Conservation (phyloP, 164 flowering plant genomes). For the Malania oleifera region DNA sequence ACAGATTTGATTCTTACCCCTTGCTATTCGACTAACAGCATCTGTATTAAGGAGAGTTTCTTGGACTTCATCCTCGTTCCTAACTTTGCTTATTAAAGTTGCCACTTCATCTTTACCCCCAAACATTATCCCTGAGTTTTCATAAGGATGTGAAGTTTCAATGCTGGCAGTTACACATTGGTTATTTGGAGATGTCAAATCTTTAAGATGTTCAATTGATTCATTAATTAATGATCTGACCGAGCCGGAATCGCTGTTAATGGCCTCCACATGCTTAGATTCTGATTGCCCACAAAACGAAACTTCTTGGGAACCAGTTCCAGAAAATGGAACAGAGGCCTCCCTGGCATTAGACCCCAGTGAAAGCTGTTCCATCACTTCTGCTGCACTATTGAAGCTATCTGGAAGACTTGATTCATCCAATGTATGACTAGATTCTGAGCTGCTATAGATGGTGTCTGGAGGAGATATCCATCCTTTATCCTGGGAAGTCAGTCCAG, state of each 20-base stretch:
- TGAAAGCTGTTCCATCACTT: slow-evolving; percentile 22
- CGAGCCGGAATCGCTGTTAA: slow-evolving; percentile 14
- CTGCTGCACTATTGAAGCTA: slow-evolving; percentile 26
- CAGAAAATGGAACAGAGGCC: slow-evolving; percentile 21
- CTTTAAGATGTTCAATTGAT: slow-evolving; percentile 19
- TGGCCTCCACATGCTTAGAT: slow-evolving; percentile 23
- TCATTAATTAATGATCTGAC: slow-evolving; percentile 13
- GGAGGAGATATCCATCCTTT: slow-evolving; percentile 96
- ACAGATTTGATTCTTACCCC: slow-evolving; percentile 44
- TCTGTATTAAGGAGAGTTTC: slow-evolving; percentile 30
- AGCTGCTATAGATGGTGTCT: slow-evolving; percentile 56
- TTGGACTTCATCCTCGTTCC: slow-evolving; percentile 26
- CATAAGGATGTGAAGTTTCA: slow-evolving; percentile 13
- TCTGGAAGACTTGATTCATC: slow-evolving; percentile 40
- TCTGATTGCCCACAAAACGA: slow-evolving; percentile 18
- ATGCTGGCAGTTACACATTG: slow-evolving; percentile 8
- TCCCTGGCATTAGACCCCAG: slow-evolving; percentile 17
- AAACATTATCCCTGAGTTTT: slow-evolving; percentile 17
- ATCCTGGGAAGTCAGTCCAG: slow-evolving; percentile 41
- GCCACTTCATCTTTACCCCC: slow-evolving; percentile 32
- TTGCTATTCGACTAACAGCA: slow-evolving; percentile 25
- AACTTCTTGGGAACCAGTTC: slow-evolving; percentile 20
- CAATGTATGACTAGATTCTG: slow-evolving; percentile 38
- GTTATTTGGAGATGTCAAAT: slow-evolving; percentile 14
- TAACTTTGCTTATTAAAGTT: slow-evolving; percentile 24